phyloP scores from a whole-genome alignment of 1,284 basidiomycete genomes.

The Sporisorium iseilematis-ciliati region DNA sequence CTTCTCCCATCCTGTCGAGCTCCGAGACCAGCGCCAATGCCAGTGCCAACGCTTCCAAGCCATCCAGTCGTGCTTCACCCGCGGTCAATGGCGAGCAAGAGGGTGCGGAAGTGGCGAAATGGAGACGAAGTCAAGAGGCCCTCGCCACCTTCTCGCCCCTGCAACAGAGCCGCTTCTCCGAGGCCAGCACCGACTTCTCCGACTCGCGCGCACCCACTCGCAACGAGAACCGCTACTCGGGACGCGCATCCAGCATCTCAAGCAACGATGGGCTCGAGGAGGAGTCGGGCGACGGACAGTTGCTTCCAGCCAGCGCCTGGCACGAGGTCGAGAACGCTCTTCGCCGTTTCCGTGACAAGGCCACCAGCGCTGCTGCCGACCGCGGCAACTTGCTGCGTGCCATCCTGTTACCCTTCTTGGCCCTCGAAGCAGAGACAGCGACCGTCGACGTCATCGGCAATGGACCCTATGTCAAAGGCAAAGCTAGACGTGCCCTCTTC shows the following conservation, averaged over 20 bases:
- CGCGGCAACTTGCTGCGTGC: conserved; percentile 60
- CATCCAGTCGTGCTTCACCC: conserved; percentile 4
- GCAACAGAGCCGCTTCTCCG: conserved; percentile 52
- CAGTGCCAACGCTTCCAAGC: not conserved
- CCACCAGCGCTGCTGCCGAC: conserved; percentile 30
- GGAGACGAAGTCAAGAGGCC: conserved; percentile 34
- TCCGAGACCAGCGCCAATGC: not conserved
- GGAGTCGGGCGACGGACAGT: conserved; percentile 43
- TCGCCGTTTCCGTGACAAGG: conserved; percentile 51
- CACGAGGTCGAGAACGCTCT: conserved; percentile 61
- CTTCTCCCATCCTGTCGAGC: conserved; percentile 6
- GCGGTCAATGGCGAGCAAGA: conserved; percentile 37
- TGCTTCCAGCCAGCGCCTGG: conserved; percentile 62
- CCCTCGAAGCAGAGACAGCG: conserved; percentile 62
- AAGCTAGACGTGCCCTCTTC: conserved; percentile 58
- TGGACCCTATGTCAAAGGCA: conserved; percentile 46
- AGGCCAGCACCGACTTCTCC: conserved; percentile 48
- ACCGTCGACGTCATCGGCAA: conserved; percentile 45
- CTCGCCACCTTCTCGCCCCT: conserved; percentile 29
- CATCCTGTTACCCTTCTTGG: conserved; percentile 63
- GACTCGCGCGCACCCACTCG: conserved; percentile 43
- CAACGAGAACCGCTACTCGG: conserved; percentile 43
- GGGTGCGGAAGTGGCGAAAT: conserved; percentile 7
- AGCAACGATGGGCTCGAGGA: conserved; percentile 44
- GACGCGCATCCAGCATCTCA: conserved; percentile 34